Conservation (phyloP, 768 basidiomycete genomes). For the Suillus lakei region DNA sequence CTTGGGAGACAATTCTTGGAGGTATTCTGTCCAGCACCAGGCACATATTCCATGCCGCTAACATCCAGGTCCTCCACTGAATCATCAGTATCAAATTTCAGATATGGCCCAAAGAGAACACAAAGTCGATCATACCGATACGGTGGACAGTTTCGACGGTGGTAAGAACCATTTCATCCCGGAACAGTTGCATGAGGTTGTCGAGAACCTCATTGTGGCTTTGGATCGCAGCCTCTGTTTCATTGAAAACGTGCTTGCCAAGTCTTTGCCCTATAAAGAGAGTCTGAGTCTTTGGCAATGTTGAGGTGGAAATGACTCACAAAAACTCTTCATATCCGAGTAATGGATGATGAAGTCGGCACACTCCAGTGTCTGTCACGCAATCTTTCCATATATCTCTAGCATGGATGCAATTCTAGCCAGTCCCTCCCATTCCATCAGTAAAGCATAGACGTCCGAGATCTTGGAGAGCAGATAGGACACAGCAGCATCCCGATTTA, state of each 20-base stretch:
- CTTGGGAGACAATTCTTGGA: constrained; percentile 16
- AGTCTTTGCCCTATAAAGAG: neutral
- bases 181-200: constrained; percentile 5
- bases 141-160: too few relatives aligned
- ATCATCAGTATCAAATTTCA: too few relatives aligned
- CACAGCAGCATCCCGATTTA: neutral
- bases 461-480: constrained; percentile 8
- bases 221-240: neutral
- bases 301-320: neutral
- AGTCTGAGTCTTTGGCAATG: neutral
- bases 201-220: neutral
- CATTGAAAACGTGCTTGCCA: neutral
- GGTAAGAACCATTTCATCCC: neutral
- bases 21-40: constrained; percentile 2
- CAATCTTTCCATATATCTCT: too few relatives aligned
- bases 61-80: neutral
- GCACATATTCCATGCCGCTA: neutral
- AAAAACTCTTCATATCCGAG: too few relatives aligned
- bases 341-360: too few relatives aligned
- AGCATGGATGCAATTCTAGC: neutral
- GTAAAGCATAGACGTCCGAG: neutral
- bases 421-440: neutral
- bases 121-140: too few relatives aligned
- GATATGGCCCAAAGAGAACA: too few relatives aligned
- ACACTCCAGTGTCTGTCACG: too few relatives aligned